These are phyloP conservation scores for Westerdykella sp. DNA, from an alignment of 2,329 filamentous ascomycete genomes.

Conservation along the genomic window DNA sequence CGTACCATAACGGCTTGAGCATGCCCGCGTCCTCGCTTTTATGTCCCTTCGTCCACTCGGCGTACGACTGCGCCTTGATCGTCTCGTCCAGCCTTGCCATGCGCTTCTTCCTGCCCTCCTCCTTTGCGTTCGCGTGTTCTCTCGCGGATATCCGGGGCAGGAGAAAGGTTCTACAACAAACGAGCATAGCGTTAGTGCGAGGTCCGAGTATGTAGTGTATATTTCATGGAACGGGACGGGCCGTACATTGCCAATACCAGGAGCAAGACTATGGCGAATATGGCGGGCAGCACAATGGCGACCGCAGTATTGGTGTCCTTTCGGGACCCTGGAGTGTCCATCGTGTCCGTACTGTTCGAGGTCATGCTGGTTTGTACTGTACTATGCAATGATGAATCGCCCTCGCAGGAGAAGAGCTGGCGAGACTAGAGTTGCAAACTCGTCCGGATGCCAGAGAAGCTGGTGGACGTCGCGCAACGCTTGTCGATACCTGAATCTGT, in stretches of 20 bases:
- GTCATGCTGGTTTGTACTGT: neutral
- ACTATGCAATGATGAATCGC: too few relatives aligned
- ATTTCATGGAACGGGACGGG: neutral
- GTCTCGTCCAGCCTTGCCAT: constrained; percentile 24
- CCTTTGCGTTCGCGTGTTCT: constrained; percentile 11
- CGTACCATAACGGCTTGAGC: constrained; percentile 14
- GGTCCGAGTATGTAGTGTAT: constrained; percentile 1
- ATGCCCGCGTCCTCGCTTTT: constrained; percentile 6
- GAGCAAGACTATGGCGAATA: constrained; percentile 26
- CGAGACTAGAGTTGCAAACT: too few relatives aligned
- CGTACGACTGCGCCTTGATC: constrained; percentile 28
- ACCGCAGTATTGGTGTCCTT: constrained; percentile 19
- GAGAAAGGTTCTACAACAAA: constrained; percentile 15
- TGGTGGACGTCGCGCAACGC: too few relatives aligned
- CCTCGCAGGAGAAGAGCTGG: too few relatives aligned
- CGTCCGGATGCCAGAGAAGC: too few relatives aligned
- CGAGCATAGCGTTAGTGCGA: neutral
- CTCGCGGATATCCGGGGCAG: constrained; percentile 13
- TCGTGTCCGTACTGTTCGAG: neutral
- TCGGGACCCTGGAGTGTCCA: neutral
- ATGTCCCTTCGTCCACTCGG: constrained; percentile 23
- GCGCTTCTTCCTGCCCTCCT: constrained; percentile 22
- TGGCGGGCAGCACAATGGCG: constrained; percentile 26
- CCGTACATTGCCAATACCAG: constrained; percentile 26
- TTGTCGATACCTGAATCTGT: too few relatives aligned